phyloP scores from a whole-genome alignment of 2,329 filamentous ascomycete genomes.

The Colletotrichum viniferum region DNA sequence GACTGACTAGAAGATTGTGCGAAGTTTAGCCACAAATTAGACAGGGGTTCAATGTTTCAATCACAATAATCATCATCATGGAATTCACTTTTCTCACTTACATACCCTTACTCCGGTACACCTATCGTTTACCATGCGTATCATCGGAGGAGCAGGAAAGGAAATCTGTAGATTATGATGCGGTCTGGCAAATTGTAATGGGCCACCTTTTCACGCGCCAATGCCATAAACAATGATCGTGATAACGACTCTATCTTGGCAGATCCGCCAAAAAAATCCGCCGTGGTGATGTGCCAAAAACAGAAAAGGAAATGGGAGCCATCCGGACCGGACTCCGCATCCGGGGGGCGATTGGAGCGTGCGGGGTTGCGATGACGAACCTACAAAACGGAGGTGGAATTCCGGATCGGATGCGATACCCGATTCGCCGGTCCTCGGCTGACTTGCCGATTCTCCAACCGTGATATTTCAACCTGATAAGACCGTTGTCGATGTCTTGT shows the following conservation, averaged over 20 bases:
- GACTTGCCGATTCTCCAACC: neutral
- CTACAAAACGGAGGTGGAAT: neutral
- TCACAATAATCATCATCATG: neutral
- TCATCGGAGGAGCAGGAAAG: neutral
- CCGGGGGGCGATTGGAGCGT: neutral
- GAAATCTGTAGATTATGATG: neutral
- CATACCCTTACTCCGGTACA: neutral
- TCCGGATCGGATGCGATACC: neutral
- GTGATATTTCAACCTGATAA: neutral
- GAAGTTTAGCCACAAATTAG: neutral
- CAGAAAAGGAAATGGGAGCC: neutral
- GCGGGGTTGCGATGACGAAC: neutral
- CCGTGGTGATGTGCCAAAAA: neutral
- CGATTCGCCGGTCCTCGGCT: neutral
- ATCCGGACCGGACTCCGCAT: neutral
- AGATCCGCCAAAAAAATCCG: neutral
- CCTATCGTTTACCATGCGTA: neutral
- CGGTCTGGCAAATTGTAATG: neutral
- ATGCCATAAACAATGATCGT: neutral
- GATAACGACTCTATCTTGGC: neutral
- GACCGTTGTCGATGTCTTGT: accelerated
- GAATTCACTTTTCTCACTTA: neutral
- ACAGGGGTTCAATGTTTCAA: neutral
- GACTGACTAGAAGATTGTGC: neutral
- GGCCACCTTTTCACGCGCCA: neutral